A percentile compares a stretch with the other conserved stretches of the same genome.
Conservation (phyloP, 2,329 filamentous ascomycete species). For the Hymenoscyphus repandus region DNA sequence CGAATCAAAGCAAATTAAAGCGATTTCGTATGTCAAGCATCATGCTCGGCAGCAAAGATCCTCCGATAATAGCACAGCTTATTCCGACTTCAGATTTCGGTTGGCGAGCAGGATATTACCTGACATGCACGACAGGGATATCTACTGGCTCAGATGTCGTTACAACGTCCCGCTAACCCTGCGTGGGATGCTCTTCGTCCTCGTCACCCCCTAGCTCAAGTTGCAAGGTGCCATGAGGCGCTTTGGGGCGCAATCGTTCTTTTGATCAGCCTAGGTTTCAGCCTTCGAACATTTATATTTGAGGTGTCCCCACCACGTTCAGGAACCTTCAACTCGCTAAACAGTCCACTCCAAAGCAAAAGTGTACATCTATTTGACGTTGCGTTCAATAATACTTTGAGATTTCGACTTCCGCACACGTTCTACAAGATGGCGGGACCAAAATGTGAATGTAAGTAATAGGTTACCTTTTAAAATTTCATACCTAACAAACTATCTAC, state of each 20-base stretch:
- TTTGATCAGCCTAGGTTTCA: too few species aligned
- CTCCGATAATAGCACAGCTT: background rate
- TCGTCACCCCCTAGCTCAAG: too few species aligned
- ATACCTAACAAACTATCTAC: background rate
- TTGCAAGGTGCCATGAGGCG: background rate
- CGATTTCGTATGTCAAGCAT: too few species aligned
- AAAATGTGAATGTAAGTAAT: background rate
- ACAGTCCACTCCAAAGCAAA: too few species aligned
- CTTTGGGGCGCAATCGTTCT: background rate
- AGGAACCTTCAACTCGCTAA: too few species aligned
- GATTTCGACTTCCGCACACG: background rate
- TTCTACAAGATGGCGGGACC: conserved; percentile 1
- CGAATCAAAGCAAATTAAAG: too few species aligned
- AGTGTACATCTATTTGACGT: too few species aligned
- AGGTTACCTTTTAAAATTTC: background rate
- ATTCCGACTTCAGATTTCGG: background rate
- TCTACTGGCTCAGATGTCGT: background rate
- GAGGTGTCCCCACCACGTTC: too few species aligned
- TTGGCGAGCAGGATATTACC: background rate
- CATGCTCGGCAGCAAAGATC: background rate
- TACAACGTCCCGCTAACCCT: background rate
- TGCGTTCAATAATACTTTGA: background rate
- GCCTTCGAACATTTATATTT: too few species aligned
- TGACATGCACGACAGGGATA: background rate
- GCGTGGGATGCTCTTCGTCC: too few species aligned